phyloP scores from a whole-genome alignment of 2,329 filamentous ascomycete genomes.

The Peltaster fructicola region DNA sequence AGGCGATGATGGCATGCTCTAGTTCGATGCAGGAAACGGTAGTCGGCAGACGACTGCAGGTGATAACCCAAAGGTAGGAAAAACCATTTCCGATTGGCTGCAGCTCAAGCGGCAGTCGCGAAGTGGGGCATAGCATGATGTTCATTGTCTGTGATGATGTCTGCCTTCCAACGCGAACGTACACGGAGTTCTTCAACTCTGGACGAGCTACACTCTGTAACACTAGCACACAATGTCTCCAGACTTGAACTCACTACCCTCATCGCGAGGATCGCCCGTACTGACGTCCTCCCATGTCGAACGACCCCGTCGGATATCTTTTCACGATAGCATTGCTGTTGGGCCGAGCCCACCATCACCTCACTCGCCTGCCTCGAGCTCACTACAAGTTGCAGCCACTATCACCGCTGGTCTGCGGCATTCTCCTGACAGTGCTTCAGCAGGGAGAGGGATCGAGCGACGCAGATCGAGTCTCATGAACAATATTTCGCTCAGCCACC shows the following conservation, averaged over 20 bases:
- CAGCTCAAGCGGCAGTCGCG: too few species aligned
- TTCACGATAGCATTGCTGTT: constrained; percentile 24
- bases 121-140: too few species aligned
- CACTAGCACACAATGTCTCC: constrained; percentile 27
- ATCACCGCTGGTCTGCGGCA: constrained; percentile 47
- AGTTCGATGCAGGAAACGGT: too few species aligned
- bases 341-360: constrained; percentile 34
- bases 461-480: constrained; percentile 52
- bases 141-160: too few species aligned
- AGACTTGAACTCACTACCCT: constrained; percentile 42
- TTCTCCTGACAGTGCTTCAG: constrained; percentile 31
- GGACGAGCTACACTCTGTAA: too few species aligned
- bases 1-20: too few species aligned
- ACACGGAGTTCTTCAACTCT: too few species aligned
- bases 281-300: constrained; percentile 16
- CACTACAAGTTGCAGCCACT: constrained; percentile 57
- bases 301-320: constrained; percentile 14
- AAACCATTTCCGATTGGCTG: too few species aligned
- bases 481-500: constrained; percentile 59
- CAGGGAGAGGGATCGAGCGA: constrained; percentile 26
- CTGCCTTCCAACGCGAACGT: too few species aligned
- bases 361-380: constrained; percentile 47
- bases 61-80: too few species aligned
- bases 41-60: too few species aligned
- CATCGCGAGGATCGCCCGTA: constrained; percentile 24